These are phyloP conservation scores for Avena eriantha DNA, from an alignment of 176 grass and related monocot genomes.

Conservation along the genomic window DNA sequence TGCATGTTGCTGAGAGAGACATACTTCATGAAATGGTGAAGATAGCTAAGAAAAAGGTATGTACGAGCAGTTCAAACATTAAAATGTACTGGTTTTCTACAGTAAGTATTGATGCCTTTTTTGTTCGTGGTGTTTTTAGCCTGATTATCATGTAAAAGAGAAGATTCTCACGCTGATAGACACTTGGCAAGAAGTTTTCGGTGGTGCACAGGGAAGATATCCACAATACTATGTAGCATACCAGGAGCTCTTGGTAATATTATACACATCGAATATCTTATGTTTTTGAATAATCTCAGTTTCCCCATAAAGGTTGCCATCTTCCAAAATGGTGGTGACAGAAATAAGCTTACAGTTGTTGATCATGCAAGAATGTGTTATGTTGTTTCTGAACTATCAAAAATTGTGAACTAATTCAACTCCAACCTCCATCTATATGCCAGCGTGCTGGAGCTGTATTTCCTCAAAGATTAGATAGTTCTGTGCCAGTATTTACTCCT, in stretches of 20 bases:
- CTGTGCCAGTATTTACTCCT: constrained; percentile 82
- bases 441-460: constrained; percentile 81
- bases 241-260: constrained; percentile 85
- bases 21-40: constrained; percentile 93
- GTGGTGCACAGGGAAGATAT: constrained; percentile 72
- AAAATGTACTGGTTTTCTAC: constrained; percentile 22
- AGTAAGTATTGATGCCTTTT: constrained; percentile 6
- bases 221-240: constrained; percentile 85
- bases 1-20: constrained; percentile 80
- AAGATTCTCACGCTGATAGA: constrained; percentile 86
- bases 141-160: constrained; percentile 85
- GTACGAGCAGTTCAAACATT: constrained; percentile 31
- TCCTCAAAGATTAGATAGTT: constrained; percentile 73
- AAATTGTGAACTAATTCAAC: constrained; percentile 22
- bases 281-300: constrained; percentile 19
- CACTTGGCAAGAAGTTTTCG: constrained; percentile 97
- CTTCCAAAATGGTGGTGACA: constrained; percentile 22
- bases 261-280: constrained; percentile 8
- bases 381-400: constrained; percentile 21
- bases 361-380: constrained; percentile 11
- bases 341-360: constrained; percentile 14
- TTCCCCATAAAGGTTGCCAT: background rate
- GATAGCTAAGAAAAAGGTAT: constrained; percentile 98
- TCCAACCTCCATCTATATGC: constrained; percentile 38
- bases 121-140: constrained; percentile 50